Evolutionary conservation across 1,139 yeast species (phyloP), one percentile per base, ranked within the genome.

Genomic region (Candida buenavistaensis): DNA sequence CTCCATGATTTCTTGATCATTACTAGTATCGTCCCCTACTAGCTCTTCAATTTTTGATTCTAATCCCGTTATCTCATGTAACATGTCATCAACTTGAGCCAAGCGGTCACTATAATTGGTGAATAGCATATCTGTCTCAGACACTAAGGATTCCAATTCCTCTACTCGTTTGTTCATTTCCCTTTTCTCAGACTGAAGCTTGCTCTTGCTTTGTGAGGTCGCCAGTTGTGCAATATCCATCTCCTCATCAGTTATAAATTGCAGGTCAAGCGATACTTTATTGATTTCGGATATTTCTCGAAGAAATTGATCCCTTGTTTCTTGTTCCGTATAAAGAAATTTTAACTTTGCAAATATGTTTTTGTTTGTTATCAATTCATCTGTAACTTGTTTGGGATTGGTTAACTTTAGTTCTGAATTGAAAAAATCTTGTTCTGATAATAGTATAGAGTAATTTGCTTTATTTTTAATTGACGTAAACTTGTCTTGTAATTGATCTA

Each of bases 311-410:
- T 80, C 84, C 45, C 83, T 70, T 2, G 86, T 72, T 47, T 80
- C 88, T 47, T 80, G 83, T 49, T 82, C 88, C 32, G 80, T 55
- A 50, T 79, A 81, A 31, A 78, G 70, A 41, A 80, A 78, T 49
- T 80, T 79, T 30, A 80, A 59, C 35, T 78, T 66, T 13, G 72
- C 66, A 43, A 74, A 73, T 20, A 68, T 54, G 41, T 70, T 71
- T 35, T 64, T 62, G 36, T 52, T 49, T 16, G 51, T 46, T 14
- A 65, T 48, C 30, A 33, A 24, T n/a, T 67, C 72, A 7, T 62
- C 65, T 13, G 54, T 51, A 5, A 66, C 50, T 3, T 37, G 29
- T 8, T 34, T 42, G 1, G 72, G 72, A 33, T 54, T 53, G 5
- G 39, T 41, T 4, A 22, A 12, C 11, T 22, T 22, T 6, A 22